Conservation (phyloP, 2,329 filamentous ascomycete species). For the Mycosphaerella sp. region DNA sequence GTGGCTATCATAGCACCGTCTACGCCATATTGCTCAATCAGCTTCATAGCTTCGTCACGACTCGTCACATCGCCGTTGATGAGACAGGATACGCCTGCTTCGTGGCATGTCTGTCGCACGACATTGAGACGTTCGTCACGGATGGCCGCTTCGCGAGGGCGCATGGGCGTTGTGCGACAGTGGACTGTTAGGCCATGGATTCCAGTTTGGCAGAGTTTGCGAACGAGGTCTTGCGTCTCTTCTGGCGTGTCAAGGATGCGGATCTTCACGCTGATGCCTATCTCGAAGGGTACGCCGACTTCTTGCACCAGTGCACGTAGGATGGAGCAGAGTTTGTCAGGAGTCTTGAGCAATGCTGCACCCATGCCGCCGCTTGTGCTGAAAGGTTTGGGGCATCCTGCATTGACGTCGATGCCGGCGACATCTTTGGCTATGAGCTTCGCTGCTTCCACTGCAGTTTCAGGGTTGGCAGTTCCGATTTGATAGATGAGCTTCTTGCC, state of each 20-base stretch:
- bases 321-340: conserved; percentile 77
- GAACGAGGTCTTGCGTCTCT: conserved; percentile 70
- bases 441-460: conserved; percentile 76
- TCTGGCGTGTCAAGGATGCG: conserved; percentile 72
- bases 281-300: conserved; percentile 69
- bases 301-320: conserved; percentile 74
- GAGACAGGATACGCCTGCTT: conserved; percentile 81
- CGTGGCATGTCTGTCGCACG: conserved; percentile 72
- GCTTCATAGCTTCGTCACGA: conserved; percentile 62
- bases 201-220: conserved; percentile 72
- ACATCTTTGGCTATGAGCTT: conserved; percentile 81
- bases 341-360: conserved; percentile 77
- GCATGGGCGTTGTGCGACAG: conserved; percentile 94
- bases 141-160: conserved; percentile 80
- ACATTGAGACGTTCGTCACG: conserved; percentile 69
- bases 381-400: conserved; percentile 97
- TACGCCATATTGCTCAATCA: conserved; percentile 74
- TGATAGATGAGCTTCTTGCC: conserved; percentile 76
- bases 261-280: conserved; percentile 97
- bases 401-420: conserved; percentile 91
- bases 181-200: conserved; percentile 91
- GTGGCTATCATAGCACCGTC: conserved; percentile 98
- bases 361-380: conserved; percentile 94
- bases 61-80: conserved; percentile 90
- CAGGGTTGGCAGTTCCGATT: conserved; percentile 79